phyloP scores from a whole-genome alignment of 495 filamentous ascomycete genomes.

The Cetradonia linearis region DNA sequence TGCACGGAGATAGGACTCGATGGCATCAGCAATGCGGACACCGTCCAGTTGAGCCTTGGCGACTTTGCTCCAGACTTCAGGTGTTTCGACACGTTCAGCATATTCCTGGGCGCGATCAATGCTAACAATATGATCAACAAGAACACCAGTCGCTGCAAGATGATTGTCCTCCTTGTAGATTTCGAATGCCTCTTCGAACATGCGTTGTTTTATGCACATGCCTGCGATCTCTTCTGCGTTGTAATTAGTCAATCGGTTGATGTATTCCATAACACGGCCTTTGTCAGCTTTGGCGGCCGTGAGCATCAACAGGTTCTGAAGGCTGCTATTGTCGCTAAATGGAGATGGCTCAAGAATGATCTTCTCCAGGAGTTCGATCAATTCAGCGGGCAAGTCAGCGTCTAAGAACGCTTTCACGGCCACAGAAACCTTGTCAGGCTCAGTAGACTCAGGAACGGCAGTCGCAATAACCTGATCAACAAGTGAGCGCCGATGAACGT shows the following conservation, averaged over 20 bases:
- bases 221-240: conserved; percentile 84
- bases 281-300: conserved; percentile 97
- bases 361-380: conserved; percentile 98
- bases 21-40: conserved; percentile 81
- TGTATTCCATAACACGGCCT: conserved; percentile 90
- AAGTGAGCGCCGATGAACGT: conserved; percentile 81
- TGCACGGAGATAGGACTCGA: conserved; percentile 95
- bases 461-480: conserved; percentile 96
- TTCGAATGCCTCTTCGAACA: conserved; percentile 96
- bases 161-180: conserved; percentile 93
- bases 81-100: conserved; percentile 87
- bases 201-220: conserved; percentile 86
- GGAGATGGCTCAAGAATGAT: conserved; percentile 95
- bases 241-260: conserved; percentile 81
- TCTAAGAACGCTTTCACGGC: conserved; percentile 89
- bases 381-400: conserved; percentile 80
- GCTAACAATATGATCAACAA: conserved; percentile 95
- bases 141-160: conserved; percentile 74
- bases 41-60: conserved; percentile 98
- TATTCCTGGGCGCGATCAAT: conserved; percentile 97
- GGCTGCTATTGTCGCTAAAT: conserved; percentile 91
- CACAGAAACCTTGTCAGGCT: conserved; percentile 90
- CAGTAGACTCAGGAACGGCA: conserved; percentile 86
- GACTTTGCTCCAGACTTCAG: conserved; percentile 98
- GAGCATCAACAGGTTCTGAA: conserved; percentile 95